Conservation (phyloP, 2,329 filamentous ascomycete genomes). For the Ascosphaera apis region DNA sequence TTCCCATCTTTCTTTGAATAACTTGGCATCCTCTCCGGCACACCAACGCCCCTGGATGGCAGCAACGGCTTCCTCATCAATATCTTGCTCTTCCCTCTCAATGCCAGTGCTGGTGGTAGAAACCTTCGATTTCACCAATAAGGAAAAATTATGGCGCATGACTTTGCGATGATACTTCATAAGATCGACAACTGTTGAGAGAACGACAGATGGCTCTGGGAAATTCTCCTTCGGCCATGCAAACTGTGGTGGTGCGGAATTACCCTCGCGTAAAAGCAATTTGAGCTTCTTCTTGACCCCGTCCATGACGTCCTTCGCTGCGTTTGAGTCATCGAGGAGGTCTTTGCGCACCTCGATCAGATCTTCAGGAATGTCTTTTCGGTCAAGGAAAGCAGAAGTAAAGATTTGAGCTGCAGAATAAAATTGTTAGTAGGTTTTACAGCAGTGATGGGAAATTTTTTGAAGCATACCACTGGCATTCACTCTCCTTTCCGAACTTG, state of each 20-base stretch:
- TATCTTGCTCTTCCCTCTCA: conserved; percentile 5
- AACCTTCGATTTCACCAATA: conserved; percentile 31
- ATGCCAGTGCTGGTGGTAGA: conserved; percentile 6
- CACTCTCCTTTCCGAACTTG: conserved; percentile 82
- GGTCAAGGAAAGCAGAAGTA: conserved; percentile 66
- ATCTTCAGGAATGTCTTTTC: conserved; percentile 64
- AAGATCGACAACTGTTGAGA: conserved; percentile 72
- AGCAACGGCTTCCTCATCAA: conserved; percentile 21
- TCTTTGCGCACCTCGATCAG: conserved; percentile 86
- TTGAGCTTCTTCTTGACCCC: conserved; percentile 99
- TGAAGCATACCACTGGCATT: conserved; percentile 46
- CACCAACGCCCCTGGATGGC: conserved; percentile 84
- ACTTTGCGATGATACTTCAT: conserved; percentile 95
- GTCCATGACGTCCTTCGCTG: conserved; percentile 97
- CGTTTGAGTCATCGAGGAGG: conserved; percentile 88
- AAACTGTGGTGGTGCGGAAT: conserved; percentile 80
- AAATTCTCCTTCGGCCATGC: conserved; percentile 89
- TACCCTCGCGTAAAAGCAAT: conserved; percentile 71
- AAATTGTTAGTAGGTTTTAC: conserved; percentile 4
- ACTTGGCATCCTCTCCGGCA: conserved; percentile 76
- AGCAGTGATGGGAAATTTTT: not conserved
- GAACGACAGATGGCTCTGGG: conserved; percentile 81
- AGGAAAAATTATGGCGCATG: conserved; percentile 83
- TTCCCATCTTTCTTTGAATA: conserved; percentile 95
- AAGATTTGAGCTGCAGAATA: conserved; percentile 56